Conservation (phyloP, 352 stramenopile genomes). For the Phytopythium montanum region DNA sequence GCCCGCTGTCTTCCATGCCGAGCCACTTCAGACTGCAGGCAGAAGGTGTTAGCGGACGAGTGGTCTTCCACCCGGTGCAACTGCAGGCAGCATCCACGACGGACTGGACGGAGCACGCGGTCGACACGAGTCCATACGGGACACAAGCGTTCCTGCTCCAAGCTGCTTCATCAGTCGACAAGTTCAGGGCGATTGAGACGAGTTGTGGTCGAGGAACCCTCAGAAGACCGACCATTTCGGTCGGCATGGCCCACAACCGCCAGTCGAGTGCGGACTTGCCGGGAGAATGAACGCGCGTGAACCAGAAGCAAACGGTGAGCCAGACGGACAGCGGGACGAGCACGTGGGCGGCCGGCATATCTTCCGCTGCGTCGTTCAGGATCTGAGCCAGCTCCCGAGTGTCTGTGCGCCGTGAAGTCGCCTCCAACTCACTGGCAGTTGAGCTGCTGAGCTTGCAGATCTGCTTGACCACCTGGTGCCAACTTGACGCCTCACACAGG, state of each 20-base stretch:
- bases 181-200: slow-evolving; percentile 7
- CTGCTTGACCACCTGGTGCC: background rate
- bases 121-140: background rate
- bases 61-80: background rate
- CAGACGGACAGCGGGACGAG: slow-evolving; percentile 16
- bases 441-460: background rate
- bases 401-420: background rate
- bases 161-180: background rate
- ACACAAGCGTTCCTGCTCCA: background rate
- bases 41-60: background rate
- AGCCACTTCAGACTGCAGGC: background rate
- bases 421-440: background rate
- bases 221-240: background rate
- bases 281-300: background rate
- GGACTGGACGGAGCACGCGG: background rate
- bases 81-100: slow-evolving; percentile 13
- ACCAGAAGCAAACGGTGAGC: slow-evolving; percentile 17
- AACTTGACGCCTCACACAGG: background rate
- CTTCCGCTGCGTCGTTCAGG: background rate
- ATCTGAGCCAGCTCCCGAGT: background rate
- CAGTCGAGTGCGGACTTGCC: slow-evolving; percentile 1
- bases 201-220: slow-evolving; percentile 1
- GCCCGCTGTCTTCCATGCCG: background rate
- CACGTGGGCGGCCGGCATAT: background rate
- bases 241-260: slow-evolving; percentile 8